Evolutionary conservation across 495 filamentous ascomycete species (phyloP).

Genomic region (Antarctomyces pellizariae): DNA sequence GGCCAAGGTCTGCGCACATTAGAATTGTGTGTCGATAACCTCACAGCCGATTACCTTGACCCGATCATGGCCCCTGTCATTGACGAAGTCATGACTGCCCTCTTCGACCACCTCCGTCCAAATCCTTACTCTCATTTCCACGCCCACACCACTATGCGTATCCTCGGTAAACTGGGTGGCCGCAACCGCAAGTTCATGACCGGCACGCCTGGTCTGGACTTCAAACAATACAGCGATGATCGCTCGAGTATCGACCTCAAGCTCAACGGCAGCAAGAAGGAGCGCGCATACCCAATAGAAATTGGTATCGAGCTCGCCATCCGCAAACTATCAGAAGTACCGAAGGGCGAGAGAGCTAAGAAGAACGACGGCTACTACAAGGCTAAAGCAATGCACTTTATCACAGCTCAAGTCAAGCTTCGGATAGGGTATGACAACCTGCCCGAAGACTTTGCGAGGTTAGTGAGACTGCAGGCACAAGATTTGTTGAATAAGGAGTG

Average conservation of each 20-base stretch:
- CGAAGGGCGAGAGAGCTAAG: slow-evolving; percentile 36
- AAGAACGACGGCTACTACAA: slow-evolving; percentile 75
- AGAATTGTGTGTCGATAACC: slow-evolving; percentile 92
- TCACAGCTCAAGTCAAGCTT: slow-evolving; percentile 72
- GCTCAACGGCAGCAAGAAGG: slow-evolving; percentile 66
- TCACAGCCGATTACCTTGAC: slow-evolving; percentile 92
- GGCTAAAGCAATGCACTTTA: slow-evolving; percentile 67
- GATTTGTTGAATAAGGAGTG: slow-evolving; percentile 52
- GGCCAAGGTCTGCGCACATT: slow-evolving; percentile 84
- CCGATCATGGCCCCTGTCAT: slow-evolving; percentile 99
- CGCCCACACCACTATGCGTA: slow-evolving; percentile 94
- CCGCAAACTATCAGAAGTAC: slow-evolving; percentile 56
- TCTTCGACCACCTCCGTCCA: slow-evolving; percentile 85
- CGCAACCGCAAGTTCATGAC: slow-evolving; percentile 88
- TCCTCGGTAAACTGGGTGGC: slow-evolving; percentile 88
- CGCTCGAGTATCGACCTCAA: slow-evolving; percentile 63
- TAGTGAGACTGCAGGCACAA: slow-evolving; percentile 70
- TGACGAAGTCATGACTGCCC: slow-evolving; percentile 88
- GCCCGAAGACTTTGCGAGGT: slow-evolving; percentile 66
- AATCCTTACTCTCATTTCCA: slow-evolving; percentile 91
- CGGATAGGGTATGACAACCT: slow-evolving; percentile 69
- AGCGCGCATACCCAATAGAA: slow-evolving; percentile 64
- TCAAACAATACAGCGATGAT: slow-evolving; percentile 71
- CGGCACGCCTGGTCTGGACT: slow-evolving; percentile 57
- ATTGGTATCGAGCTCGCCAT: slow-evolving; percentile 78